These are phyloP conservation scores for Pelargonium citronellum DNA, from an alignment of 441 rosid species.

Conservation along the genomic window DNA sequence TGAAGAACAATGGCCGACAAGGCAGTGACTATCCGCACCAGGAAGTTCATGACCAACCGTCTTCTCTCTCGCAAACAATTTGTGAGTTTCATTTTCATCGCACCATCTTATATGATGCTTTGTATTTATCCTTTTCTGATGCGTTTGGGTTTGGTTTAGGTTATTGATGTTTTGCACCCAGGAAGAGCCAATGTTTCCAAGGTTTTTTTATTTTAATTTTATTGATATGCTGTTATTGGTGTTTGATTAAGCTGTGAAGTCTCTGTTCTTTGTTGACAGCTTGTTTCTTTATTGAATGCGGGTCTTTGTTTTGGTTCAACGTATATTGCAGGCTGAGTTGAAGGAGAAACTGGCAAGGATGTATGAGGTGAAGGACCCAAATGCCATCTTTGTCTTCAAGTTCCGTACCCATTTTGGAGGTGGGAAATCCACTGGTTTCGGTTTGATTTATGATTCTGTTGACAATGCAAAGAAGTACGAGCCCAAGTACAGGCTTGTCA, in stretches of 20 bases:
- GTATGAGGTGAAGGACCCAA: constrained; percentile 8
- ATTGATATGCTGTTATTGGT: background rate
- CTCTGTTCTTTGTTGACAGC: background rate
- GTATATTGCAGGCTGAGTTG: constrained; percentile 2
- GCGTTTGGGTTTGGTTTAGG: background rate
- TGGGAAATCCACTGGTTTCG: constrained; percentile 7
- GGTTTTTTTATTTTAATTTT: background rate
- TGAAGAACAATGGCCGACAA: constrained; percentile 5
- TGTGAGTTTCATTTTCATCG: background rate
- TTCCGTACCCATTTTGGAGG: constrained; percentile 10
- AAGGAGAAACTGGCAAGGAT: constrained; percentile 6
- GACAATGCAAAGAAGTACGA: constrained; percentile 6
- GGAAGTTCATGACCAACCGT: constrained; percentile 12
- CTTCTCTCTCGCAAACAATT: constrained; percentile 6
- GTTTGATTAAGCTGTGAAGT: constrained; percentile 3
- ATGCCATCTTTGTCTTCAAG: constrained; percentile 9
- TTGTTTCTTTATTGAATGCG: background rate
- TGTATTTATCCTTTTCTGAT: background rate
- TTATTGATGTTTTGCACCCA: constrained; percentile 9
- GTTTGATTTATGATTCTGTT: constrained; percentile 4
- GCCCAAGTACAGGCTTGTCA: constrained; percentile 11
- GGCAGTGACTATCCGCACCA: background rate
- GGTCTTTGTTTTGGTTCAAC: background rate
- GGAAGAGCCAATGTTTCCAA: constrained; percentile 11
- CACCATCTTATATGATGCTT: too few relatives aligned